A percentile compares a stretch with the other conserved stretches of the same genome.
Evolutionary conservation across 2,329 filamentous ascomycete species (phyloP).

Genomic region (Neoscytalidium dimidiatum): DNA sequence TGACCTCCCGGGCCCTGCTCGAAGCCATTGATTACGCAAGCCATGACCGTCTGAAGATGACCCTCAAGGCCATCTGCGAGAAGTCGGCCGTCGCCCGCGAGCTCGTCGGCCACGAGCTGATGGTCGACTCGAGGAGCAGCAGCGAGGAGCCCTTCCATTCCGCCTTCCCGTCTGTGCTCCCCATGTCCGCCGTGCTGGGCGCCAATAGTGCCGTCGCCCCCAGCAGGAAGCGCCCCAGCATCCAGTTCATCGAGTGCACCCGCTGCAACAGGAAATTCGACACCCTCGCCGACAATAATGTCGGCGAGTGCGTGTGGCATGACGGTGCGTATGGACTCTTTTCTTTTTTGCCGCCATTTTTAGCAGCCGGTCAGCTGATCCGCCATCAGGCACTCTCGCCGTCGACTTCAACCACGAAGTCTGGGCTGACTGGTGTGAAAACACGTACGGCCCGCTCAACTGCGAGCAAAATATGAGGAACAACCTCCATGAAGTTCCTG

Average conservation of each 20-base stretch:
- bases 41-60: conserved; percentile 5
- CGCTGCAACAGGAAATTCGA: conserved; percentile 19
- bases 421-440: conserved; percentile 9
- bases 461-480: conserved; percentile 2
- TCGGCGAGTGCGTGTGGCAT: conserved; percentile 15
- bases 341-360: not conserved
- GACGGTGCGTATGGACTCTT: conserved; percentile 1
- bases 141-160: conserved; percentile 17
- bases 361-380: conserved; percentile 3
- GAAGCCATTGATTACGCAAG: conserved; percentile 18
- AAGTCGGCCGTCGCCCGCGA: conserved; percentile 11
- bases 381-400: not conserved
- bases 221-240: conserved; percentile 6
- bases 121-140: conserved; percentile 17
- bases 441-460: not conserved
- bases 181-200: not conserved
- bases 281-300: not conserved
- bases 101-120: conserved; percentile 16
- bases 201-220: not conserved
- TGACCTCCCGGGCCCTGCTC: conserved; percentile 15
- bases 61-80: conserved; percentile 20
- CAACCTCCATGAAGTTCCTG: not conserved
- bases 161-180: not conserved
- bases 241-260: conserved; percentile 3
- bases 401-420: conserved; percentile 7